Evolutionary conservation across 805 yeast species (phyloP).

Genomic region (Cephaloascus fragrans): DNA sequence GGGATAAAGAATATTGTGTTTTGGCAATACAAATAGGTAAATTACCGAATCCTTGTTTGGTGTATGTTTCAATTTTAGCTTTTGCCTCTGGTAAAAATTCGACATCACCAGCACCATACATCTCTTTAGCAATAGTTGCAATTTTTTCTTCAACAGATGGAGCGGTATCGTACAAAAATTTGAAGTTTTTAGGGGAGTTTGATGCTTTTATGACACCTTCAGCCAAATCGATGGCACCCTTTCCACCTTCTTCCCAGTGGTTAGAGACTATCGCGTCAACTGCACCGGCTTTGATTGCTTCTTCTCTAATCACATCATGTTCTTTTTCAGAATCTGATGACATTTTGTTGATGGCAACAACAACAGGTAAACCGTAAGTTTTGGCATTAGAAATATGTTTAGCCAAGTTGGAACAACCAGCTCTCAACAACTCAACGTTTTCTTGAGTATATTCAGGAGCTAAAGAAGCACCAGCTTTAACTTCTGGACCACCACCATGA

Average conservation of each 20-base stretch:
- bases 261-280: slow-evolving; percentile 68
- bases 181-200: slow-evolving; percentile 30
- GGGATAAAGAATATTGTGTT: slow-evolving; percentile 78
- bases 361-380: slow-evolving; percentile 67
- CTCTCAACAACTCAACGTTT: slow-evolving; percentile 55
- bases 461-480: slow-evolving; percentile 74
- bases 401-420: slow-evolving; percentile 66
- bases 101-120: slow-evolving; percentile 72
- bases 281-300: slow-evolving; percentile 71
- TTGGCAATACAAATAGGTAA: slow-evolving; percentile 80
- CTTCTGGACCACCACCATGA: slow-evolving; percentile 87
- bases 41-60: slow-evolving; percentile 66
- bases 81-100: slow-evolving; percentile 64
- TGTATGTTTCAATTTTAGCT: slow-evolving; percentile 56
- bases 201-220: slow-evolving; percentile 58
- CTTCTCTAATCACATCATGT: slow-evolving; percentile 56
- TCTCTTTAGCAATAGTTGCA: slow-evolving; percentile 54
- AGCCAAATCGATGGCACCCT: slow-evolving; percentile 70
- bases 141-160: slow-evolving; percentile 63
- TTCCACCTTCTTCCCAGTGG: slow-evolving; percentile 86
- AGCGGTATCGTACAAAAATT: slow-evolving; percentile 48
- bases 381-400: slow-evolving; percentile 70
- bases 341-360: slow-evolving; percentile 76
- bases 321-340: slow-evolving; percentile 63
- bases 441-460: slow-evolving; percentile 67